Evolutionary conservation across 1,284 basidiomycete genomes (phyloP).

Genomic region (Apiotrichum sp.): DNA sequence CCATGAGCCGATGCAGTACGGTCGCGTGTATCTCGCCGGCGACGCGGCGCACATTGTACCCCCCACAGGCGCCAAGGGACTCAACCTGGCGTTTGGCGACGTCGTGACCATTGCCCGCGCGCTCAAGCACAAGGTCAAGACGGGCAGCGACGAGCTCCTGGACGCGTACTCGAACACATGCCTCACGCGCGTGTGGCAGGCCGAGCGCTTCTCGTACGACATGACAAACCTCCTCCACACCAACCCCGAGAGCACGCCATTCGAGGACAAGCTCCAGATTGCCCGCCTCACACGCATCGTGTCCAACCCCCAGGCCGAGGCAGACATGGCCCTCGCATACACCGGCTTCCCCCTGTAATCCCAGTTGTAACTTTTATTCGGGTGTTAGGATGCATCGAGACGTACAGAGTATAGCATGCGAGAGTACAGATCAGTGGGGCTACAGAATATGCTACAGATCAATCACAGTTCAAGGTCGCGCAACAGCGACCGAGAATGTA

Average conservation of each 20-base stretch:
- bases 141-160: slow-evolving; percentile 12
- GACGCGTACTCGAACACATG: slow-evolving; percentile 15
- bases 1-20: slow-evolving; percentile 22
- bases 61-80: slow-evolving; percentile 18
- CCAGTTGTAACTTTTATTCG: neutral
- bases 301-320: slow-evolving; percentile 6
- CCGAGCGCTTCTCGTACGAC: slow-evolving; percentile 21
- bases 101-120: slow-evolving; percentile 18
- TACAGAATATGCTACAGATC: too few relatives aligned
- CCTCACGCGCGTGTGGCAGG: slow-evolving; percentile 19
- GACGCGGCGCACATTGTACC: slow-evolving; percentile 21
- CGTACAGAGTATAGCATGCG: neutral
- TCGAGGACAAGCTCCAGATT: slow-evolving; percentile 17
- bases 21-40: slow-evolving; percentile 17
- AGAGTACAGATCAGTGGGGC: neutral
- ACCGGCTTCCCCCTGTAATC: slow-evolving; percentile 17
- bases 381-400: too few relatives aligned
- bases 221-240: slow-evolving; percentile 22
- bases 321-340: slow-evolving; percentile 17
- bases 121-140: slow-evolving; percentile 17
- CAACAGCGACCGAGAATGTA: too few relatives aligned
- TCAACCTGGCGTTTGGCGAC: slow-evolving; percentile 19
- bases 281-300: slow-evolving; percentile 15
- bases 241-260: slow-evolving; percentile 8
- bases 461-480: too few relatives aligned